Evolutionary conservation across 1,284 basidiomycete genomes (phyloP).

Genomic region (Melanopsichium pennsylvanicum): DNA sequence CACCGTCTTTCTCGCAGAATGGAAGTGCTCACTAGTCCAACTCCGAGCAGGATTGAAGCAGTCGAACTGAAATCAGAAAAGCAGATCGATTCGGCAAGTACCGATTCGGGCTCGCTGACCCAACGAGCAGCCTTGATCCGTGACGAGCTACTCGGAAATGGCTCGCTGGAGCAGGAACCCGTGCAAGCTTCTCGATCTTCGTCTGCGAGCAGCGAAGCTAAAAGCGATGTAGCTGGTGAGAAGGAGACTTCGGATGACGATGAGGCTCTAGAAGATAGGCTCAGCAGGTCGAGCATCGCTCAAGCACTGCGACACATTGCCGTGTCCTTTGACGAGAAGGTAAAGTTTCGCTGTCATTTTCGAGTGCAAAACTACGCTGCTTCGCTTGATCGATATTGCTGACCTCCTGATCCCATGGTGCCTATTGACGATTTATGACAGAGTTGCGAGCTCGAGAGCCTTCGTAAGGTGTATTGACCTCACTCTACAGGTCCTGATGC

Average conservation of each 20-base stretch:
- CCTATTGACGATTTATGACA: too few relatives aligned
- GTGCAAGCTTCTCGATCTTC: slow-evolving; percentile 8
- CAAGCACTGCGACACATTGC: slow-evolving; percentile 36
- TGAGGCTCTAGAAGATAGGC: slow-evolving; percentile 9
- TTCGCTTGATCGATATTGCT: background rate
- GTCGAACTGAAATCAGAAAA: too few relatives aligned
- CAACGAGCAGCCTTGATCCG: slow-evolving; percentile 29
- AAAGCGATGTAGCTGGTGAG: background rate
- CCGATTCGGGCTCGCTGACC: slow-evolving; percentile 18
- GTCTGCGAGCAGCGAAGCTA: slow-evolving; percentile 1
- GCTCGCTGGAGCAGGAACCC: slow-evolving; percentile 4
- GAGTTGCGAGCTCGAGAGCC: slow-evolving; percentile 36
- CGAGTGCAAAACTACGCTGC: too few relatives aligned
- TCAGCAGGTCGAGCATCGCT: slow-evolving; percentile 13
- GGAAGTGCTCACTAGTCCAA: too few relatives aligned
- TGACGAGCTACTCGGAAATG: slow-evolving; percentile 25
- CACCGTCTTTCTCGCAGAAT: too few relatives aligned
- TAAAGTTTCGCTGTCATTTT: too few relatives aligned
- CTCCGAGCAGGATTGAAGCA: too few relatives aligned
- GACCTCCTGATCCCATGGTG: background rate
- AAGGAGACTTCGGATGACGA: background rate
- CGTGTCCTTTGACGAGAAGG: slow-evolving; percentile 37
- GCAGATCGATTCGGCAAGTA: too few relatives aligned
- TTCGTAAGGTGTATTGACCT: slow-evolving; percentile 9
- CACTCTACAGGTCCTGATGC: too few relatives aligned